Conservation (phyloP, 139 green algal species). For the Haematococcus sp. region DNA sequence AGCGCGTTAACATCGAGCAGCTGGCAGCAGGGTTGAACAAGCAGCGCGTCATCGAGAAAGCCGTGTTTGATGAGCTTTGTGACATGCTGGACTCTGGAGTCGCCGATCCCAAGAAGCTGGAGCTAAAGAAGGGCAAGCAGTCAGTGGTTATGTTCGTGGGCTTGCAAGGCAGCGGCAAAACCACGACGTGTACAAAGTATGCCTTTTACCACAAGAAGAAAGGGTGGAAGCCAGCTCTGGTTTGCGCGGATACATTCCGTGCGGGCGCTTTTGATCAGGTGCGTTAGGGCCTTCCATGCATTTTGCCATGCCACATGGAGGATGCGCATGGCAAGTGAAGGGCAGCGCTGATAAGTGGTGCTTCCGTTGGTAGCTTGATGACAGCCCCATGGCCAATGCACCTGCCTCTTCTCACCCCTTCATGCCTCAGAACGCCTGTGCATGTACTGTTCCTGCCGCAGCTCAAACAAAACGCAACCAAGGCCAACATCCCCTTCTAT, state of each 20-base stretch:
- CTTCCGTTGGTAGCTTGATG: too few species aligned
- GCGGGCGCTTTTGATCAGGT: constrained; percentile 96
- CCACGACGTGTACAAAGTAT: constrained; percentile 98
- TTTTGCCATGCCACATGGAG: background rate
- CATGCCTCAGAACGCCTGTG: background rate
- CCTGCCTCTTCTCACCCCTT: too few species aligned
- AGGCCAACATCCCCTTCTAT: constrained; percentile 88
- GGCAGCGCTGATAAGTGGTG: too few species aligned
- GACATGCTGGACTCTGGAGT: constrained; percentile 75
- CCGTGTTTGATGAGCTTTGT: constrained; percentile 90
- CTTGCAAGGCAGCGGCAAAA: constrained; percentile 90
- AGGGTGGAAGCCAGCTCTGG: constrained; percentile 93
- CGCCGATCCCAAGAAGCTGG: constrained; percentile 54
- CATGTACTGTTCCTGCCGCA: constrained; percentile 67
- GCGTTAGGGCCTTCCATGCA: background rate
- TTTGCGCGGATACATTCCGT: constrained; percentile 98
- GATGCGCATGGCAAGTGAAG: background rate
- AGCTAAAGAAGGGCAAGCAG: constrained; percentile 84
- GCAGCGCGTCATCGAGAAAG: constrained; percentile 90
- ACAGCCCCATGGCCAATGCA: too few species aligned
- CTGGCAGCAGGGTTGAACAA: constrained; percentile 92
- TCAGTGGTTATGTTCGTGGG: constrained; percentile 98
- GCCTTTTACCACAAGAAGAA: constrained; percentile 95
- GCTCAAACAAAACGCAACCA: constrained; percentile 99
- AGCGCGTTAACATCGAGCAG: constrained; percentile 84